Percentiles rank a stretch among this genome's conserved stretches.
Evolutionary conservation across 2,329 filamentous ascomycete species (phyloP).

Genomic region (Trichoderma harzianum): DNA sequence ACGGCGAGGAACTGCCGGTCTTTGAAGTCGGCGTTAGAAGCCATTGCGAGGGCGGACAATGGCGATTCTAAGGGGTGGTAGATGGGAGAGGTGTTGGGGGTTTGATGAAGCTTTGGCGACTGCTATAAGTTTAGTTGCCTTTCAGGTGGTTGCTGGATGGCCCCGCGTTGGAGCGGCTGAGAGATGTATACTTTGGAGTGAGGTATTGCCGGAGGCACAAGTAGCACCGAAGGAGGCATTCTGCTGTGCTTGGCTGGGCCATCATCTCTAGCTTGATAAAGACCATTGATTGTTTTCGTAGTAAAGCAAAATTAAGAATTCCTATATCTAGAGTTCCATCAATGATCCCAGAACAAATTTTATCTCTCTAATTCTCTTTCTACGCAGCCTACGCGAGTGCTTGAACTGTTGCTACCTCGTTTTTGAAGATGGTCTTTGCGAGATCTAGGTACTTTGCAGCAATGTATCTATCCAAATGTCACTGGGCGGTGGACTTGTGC

Average conservation of each 20-base stretch:
- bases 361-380: neutral
- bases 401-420: too few species aligned
- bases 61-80: neutral
- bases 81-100: neutral
- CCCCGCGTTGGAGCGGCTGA: conserved; percentile 4
- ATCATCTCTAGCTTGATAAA: neutral
- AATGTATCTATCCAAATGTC: conserved; percentile 1
- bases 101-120: conserved; percentile 14
- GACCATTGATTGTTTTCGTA: neutral
- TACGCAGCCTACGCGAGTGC: too few species aligned
- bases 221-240: neutral
- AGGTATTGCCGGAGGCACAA: conserved; percentile 10
- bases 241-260: neutral
- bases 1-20: conserved; percentile 96
- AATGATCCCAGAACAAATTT: neutral
- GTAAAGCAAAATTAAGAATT: neutral
- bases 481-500: neutral
- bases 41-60: conserved; percentile 35
- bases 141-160: neutral
- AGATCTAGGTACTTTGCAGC: neutral
- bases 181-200: neutral
- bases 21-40: conserved; percentile 60
- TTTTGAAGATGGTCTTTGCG: neutral
- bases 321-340: neutral
- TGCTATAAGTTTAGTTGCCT: neutral